These are phyloP conservation scores for Myriosclerotinia curreyana DNA, from an alignment of 2,329 filamentous ascomycete genomes.

Conservation along the genomic window DNA sequence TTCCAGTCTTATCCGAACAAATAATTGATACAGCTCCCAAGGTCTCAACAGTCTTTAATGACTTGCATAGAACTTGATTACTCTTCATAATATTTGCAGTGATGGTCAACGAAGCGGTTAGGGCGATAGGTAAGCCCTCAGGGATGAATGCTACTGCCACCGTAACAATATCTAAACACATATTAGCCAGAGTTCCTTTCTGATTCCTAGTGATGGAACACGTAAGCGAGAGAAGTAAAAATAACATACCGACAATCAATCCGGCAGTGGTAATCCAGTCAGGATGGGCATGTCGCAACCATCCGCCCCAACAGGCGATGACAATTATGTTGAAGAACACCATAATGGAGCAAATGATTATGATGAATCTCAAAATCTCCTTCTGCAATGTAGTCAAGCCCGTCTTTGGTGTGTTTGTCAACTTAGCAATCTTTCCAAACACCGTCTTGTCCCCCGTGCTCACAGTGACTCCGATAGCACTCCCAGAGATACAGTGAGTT, in stretches of 20 bases:
- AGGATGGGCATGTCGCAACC: slow-evolving; percentile 61
- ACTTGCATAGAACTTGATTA: slow-evolving; percentile 75
- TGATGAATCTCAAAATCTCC: slow-evolving; percentile 69
- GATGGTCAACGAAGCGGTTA: slow-evolving; percentile 69
- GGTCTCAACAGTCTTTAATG: slow-evolving; percentile 72
- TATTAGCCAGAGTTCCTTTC: not conserved
- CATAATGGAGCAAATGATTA: slow-evolving; percentile 66
- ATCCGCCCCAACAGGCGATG: slow-evolving; percentile 65
- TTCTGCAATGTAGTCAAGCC: slow-evolving; percentile 67
- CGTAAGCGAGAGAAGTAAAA: slow-evolving; percentile 59
- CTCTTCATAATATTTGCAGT: slow-evolving; percentile 72
- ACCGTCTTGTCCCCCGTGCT: slow-evolving; percentile 69
- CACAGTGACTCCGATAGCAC: slow-evolving; percentile 64
- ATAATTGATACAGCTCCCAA: slow-evolving; percentile 70
- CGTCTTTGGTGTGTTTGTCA: slow-evolving; percentile 65
- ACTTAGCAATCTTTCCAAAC: slow-evolving; percentile 69
- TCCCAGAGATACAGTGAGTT: slow-evolving; percentile 70
- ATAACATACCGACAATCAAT: slow-evolving; percentile 55
- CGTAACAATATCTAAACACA: slow-evolving; percentile 15
- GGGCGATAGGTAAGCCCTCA: slow-evolving; percentile 66
- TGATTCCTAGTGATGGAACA: not conserved
- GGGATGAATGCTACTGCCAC: slow-evolving; percentile 67
- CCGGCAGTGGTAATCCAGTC: slow-evolving; percentile 68
- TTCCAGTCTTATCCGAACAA: slow-evolving; percentile 75
- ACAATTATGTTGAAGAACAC: slow-evolving; percentile 61